These are phyloP conservation scores for Ulota crispa DNA, from an alignment of 225 moss, liverwort and hornwort species.

Conservation along the genomic window DNA sequence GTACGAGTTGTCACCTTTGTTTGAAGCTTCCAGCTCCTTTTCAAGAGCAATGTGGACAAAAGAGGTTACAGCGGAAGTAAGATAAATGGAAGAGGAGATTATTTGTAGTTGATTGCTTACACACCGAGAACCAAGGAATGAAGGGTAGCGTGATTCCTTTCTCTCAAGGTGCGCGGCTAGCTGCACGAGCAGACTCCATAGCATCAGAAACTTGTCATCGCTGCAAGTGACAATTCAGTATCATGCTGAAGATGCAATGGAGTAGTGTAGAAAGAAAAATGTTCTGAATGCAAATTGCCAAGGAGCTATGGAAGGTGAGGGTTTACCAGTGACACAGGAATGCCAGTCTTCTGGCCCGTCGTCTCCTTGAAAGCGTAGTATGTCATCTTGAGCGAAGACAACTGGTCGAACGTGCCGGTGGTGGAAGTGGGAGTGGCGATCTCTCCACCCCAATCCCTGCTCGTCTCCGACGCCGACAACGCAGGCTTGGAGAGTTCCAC, in stretches of 20 bases:
- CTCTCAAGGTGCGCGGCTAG: constrained; percentile 77
- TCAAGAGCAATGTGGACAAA: too few relatives aligned
- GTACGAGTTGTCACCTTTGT: background rate
- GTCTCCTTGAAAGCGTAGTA: constrained; percentile 80
- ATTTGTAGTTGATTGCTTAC: constrained; percentile 5
- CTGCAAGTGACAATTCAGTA: constrained; percentile 19
- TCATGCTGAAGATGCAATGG: background rate
- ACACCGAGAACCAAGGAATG: constrained; percentile 79
- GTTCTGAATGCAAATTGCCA: background rate
- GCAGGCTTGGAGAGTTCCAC: constrained; percentile 11
- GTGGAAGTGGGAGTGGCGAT: constrained; percentile 42
- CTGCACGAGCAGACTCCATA: constrained; percentile 29
- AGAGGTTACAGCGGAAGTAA: background rate
- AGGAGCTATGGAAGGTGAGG: background rate
- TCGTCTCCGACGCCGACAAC: constrained; percentile 20
- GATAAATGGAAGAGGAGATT: background rate
- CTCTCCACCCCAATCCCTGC: constrained; percentile 53
- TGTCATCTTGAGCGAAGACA: constrained; percentile 87
- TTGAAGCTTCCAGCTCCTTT: background rate
- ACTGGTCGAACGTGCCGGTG: constrained; percentile 51
- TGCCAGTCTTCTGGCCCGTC: constrained; percentile 54
- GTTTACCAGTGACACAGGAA: constrained; percentile 66
- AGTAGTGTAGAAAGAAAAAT: background rate
- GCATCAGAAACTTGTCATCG: constrained; percentile 17
- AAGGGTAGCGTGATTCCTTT: constrained; percentile 80